Base-by-base conservation (phyloP, 371 early-diverging fungal species). In the Hamiltosporidium tvaerminnensis region DNA sequence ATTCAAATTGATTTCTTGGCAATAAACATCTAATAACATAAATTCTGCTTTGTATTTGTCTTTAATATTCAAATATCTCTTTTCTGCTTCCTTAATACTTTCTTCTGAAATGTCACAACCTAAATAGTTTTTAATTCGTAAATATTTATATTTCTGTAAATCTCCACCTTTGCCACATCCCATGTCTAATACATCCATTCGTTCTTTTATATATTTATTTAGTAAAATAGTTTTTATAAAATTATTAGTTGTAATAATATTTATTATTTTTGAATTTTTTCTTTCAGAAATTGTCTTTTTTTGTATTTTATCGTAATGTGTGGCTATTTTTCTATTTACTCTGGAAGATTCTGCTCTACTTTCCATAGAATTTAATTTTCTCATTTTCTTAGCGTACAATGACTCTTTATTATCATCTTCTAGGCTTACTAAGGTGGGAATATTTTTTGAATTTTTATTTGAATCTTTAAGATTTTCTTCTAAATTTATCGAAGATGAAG, bases 151-250 rank as follows among this genome's bases (percentile, higher is more conserved):
- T 64, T 80, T 80, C 16, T 38, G 34, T 3, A 80, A 44, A 63
- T 80, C 80, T 53, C 78, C 77, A 14, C 80, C 80, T 59, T 74
- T 77, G 2, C 80, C 80, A 57, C 73, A 73, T 9, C 76, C 80
- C 23, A 80, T 35, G 63, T 80, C 80, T 37, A 80, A 54, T 48
- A 60, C 52, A 34, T 47, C 32, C 1, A 1, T 16, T 14, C 65
- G 60, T 50, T 59, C 32, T 55, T 49, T 33, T 7, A 60, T 33
- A 54, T 70, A 74, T 38, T 54, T 44, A 14, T 69, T 47, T 50
- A 77, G 66, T n/a, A 80, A 47, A 41, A 54, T 61, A 5, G 56
- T 12, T 63, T 80, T 80, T 32, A 80, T 66, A 37, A 70, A 72
- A 61, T 80, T 80, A 55, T 80, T 80, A 12, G 66, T 39, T 34